A percentile compares a stretch with the other conserved stretches of the same genome.
These are phyloP conservation scores for Parasarocladium wereldwijsianum DNA, from an alignment of 2,329 filamentous ascomycete genomes.

Conservation along the genomic window DNA sequence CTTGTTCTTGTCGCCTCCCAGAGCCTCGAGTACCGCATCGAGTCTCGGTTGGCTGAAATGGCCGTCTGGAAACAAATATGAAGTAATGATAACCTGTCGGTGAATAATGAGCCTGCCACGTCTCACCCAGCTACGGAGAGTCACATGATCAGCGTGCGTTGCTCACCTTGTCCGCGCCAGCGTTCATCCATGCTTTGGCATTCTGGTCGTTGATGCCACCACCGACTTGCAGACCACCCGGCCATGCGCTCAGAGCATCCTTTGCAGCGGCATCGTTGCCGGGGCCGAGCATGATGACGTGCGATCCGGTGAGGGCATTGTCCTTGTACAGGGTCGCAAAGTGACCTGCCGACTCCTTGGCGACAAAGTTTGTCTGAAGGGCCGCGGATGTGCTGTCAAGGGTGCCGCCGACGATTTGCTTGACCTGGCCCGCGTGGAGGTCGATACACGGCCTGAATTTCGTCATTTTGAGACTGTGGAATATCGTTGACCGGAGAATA, in stretches of 20 bases:
- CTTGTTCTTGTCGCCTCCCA: slow-evolving; percentile 62
- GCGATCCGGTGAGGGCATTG: slow-evolving; percentile 59
- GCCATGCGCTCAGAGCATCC: slow-evolving; percentile 69
- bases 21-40: slow-evolving; percentile 54
- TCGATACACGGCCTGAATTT: slow-evolving; percentile 94
- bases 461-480: slow-evolving; percentile 62
- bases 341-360: slow-evolving; percentile 64
- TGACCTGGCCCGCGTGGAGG: slow-evolving; percentile 91
- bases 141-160: background rate
- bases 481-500: too few species aligned
- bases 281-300: slow-evolving; percentile 93
- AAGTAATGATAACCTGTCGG: slow-evolving; percentile 86
- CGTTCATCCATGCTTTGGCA: slow-evolving; percentile 71
- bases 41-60: slow-evolving; percentile 68
- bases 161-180: slow-evolving; percentile 73
- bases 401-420: slow-evolving; percentile 95
- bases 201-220: slow-evolving; percentile 86
- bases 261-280: slow-evolving; percentile 70
- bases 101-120: background rate
- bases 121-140: background rate
- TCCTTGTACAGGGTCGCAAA: slow-evolving; percentile 73
- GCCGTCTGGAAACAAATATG: slow-evolving; percentile 77
- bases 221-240: slow-evolving; percentile 68
- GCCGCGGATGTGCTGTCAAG: slow-evolving; percentile 51
- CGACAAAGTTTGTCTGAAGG: slow-evolving; percentile 87